Percentiles rank a stretch among this genome's conserved stretches.
phyloP scores from a whole-genome alignment of 768 basidiomycete species.

The Suillus hirtellus region DNA sequence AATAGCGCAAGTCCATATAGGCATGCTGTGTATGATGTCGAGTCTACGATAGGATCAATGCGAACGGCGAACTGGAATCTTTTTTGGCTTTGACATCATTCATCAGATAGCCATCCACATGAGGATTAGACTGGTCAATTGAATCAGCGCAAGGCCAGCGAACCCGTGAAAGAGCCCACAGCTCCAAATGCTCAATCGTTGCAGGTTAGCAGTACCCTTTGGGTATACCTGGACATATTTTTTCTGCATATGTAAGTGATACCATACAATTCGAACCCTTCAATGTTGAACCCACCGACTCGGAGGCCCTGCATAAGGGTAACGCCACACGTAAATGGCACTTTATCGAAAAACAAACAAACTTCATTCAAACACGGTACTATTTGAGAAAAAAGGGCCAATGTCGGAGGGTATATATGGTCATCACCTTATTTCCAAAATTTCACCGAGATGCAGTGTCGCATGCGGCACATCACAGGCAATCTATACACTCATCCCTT shows the following conservation, averaged over 20 bases:
- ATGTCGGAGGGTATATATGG: background rate
- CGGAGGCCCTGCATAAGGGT: background rate
- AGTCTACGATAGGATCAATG: background rate
- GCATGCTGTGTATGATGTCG: background rate
- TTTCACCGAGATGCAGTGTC: conserved; percentile 2
- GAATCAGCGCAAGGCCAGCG: background rate
- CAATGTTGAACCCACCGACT: background rate
- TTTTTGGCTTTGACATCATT: background rate
- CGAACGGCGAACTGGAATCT: background rate
- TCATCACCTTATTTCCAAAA: conserved; percentile 2
- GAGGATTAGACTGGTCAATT: background rate
- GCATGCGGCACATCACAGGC: background rate
- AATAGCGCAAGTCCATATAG: background rate
- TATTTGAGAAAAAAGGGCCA: background rate
- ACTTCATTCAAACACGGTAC: background rate
- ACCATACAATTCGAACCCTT: background rate
- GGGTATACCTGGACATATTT: background rate
- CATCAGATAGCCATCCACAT: background rate
- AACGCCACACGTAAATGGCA: background rate
- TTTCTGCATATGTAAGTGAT: background rate
- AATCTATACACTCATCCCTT: background rate
- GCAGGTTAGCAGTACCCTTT: background rate
- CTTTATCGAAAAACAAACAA: background rate
- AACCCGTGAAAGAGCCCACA: background rate
- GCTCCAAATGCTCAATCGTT: background rate